Base-by-base conservation (phyloP, 2,329 filamentous ascomycete species). In the Colletotrichum phormii region DNA sequence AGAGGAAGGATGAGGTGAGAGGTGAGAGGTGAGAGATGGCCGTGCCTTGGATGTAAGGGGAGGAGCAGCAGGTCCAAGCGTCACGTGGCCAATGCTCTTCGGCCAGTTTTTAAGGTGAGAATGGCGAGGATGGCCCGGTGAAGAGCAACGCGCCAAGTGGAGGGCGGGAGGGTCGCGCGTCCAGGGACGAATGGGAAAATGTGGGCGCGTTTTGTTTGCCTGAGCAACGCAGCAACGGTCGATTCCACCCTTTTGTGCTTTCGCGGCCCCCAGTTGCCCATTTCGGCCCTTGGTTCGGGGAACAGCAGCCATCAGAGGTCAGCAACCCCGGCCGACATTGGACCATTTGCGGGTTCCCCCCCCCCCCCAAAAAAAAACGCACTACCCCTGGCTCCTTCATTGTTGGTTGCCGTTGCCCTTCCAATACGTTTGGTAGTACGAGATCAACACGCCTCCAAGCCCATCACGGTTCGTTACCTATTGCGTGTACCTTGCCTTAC, bases 181-280 rank as follows among this genome's bases (percentile, higher is more conserved):
- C 49, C 55, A 67, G 62, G 62, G 24, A 49, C 63, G 24, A 58
- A 46, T 31, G 42, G 42, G 18, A 46, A 9, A 42, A n/a, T 46
- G 57, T 58, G 69, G 64, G 51, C 69, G 64, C 31, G 66, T 70
- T 71, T 70, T 70, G 71, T 70, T 72, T 72, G 71, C 54, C 66
- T 54, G 71, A 72, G 71, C 71, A 72, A 72, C 71, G 63, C 61
- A 54, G 46, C 61, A 53, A 63, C 49, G 61, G 64, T 35, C 55
- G n/a, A 37, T 53, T 66, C 33, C 49, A 46, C 42, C 42, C 26
- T 26, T 26, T 26, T 26, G 26, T 26, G 26, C 26, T 42, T n/a
- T 46, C 42, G 42, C 42, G 18, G 42, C 42, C 42, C 37, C 42
- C 42, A 46, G 42, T 46, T 46, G 42, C 57, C 64, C 37, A 54